Conservation (phyloP, 2,329 filamentous ascomycete genomes). For the Juglanconis sp. region DNA sequence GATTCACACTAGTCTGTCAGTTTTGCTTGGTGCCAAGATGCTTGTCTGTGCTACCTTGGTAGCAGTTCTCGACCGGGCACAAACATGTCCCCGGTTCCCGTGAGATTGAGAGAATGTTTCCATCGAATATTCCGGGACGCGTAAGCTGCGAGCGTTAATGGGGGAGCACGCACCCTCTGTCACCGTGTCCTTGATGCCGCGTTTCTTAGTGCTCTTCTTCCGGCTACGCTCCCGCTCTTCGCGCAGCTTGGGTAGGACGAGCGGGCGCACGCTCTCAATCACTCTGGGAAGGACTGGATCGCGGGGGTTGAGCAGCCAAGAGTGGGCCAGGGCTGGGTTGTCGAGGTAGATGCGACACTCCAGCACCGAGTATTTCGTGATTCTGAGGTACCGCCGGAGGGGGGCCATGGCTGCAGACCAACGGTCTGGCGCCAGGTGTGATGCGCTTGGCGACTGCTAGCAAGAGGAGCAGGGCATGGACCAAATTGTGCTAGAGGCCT, state of each 20-base stretch:
- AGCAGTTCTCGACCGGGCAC: neutral
- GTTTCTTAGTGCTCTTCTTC: conserved; percentile 68
- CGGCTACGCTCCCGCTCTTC: conserved; percentile 73
- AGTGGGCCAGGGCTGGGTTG: conserved; percentile 75
- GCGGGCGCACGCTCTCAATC: conserved; percentile 78
- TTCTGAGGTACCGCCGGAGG: conserved; percentile 82
- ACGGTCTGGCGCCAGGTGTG: neutral
- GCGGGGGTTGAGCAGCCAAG: conserved; percentile 78
- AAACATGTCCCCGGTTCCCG: neutral
- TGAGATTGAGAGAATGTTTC: too few relatives aligned
- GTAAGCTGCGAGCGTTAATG: neutral
- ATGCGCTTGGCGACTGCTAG: neutral
- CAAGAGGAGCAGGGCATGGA: neutral
- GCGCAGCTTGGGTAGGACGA: conserved; percentile 84
- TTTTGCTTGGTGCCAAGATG: neutral
- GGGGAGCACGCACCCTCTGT: conserved; percentile 58
- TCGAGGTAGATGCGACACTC: conserved; percentile 96
- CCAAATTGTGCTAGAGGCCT: neutral
- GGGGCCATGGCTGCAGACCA: conserved; percentile 64
- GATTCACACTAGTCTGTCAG: conserved; percentile 10
- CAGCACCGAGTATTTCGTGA: conserved; percentile 90
- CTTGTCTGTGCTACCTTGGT: neutral
- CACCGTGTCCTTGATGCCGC: conserved; percentile 83
- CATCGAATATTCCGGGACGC: neutral
- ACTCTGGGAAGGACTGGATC: conserved; percentile 76